Percentiles rank a stretch among this genome's conserved stretches.
Evolutionary conservation across 768 basidiomycete species (phyloP).

Genomic region (Lenzites betulinus): DNA sequence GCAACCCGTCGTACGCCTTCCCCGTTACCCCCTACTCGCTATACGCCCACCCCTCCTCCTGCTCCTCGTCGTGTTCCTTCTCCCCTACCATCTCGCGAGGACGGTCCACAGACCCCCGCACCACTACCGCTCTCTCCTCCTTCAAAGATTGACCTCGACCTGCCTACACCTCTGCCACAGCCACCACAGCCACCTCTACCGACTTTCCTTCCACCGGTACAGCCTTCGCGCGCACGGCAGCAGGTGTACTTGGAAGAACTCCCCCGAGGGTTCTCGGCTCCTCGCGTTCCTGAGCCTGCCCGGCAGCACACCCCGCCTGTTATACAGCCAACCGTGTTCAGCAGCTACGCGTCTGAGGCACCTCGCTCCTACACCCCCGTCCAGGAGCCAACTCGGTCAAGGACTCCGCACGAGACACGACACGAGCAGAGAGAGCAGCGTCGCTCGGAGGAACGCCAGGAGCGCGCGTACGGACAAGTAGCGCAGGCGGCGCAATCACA

Average conservation of each 20-base stretch:
- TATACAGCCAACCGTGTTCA: background rate
- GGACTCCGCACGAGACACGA: slow-evolving; percentile 8
- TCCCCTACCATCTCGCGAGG: slow-evolving; percentile 11
- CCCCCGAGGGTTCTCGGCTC: slow-evolving; percentile 13
- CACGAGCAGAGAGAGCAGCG: slow-evolving; percentile 12
- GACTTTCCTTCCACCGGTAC: too few relatives aligned
- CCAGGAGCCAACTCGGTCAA: slow-evolving; percentile 3
- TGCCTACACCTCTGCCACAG: slow-evolving; percentile 24
- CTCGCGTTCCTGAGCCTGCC: background rate
- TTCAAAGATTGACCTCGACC: slow-evolving; percentile 13
- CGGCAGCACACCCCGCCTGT: background rate
- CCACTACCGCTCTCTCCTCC: slow-evolving; percentile 26
- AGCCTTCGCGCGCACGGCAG: slow-evolving; percentile 21
- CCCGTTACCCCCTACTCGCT: slow-evolving; percentile 2
- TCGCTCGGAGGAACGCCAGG: slow-evolving; percentile 15
- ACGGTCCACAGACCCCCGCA: slow-evolving; percentile 18
- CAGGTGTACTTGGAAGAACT: slow-evolving; percentile 10
- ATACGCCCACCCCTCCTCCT: slow-evolving; percentile 7
- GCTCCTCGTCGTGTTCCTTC: slow-evolving; percentile 11
- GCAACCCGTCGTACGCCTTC: background rate
- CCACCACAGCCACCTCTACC: slow-evolving; percentile 18
- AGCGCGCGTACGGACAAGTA: slow-evolving; percentile 7
- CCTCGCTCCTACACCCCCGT: background rate
- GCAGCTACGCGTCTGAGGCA: background rate
- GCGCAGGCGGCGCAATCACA: slow-evolving; percentile 22